Percentiles rank a stretch among this genome's conserved stretches.
These are phyloP conservation scores for Immersiella caudata DNA, from an alignment of 495 filamentous ascomycete genomes.

Conservation along the genomic window DNA sequence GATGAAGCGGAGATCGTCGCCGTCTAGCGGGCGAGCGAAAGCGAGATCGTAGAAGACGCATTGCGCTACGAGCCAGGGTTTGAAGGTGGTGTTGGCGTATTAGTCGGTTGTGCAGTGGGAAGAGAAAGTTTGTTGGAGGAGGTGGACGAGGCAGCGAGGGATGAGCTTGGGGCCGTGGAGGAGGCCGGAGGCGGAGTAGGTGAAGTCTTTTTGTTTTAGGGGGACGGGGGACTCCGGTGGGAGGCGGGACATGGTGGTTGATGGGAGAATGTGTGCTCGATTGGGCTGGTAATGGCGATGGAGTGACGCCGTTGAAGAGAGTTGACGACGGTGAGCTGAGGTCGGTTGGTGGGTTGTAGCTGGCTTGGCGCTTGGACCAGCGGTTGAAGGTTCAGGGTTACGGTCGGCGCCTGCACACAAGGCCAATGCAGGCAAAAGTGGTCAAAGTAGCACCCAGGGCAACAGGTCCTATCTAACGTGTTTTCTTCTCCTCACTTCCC, in stretches of 20 bases:
- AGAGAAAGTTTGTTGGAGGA: not conserved
- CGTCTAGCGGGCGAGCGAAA: not conserved
- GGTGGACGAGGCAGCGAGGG: not conserved
- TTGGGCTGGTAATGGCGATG: no score
- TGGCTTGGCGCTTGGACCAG: not conserved
- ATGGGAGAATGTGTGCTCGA: no score
- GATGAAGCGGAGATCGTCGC: not conserved
- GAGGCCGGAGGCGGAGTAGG: not conserved
- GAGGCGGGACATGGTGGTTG: not conserved
- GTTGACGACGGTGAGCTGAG: not conserved
- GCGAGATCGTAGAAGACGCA: not conserved
- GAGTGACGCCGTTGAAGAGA: no score
- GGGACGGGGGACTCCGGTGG: not conserved
- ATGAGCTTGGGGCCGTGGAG: slow-evolving; percentile 3
- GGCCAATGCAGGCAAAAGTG: no score
- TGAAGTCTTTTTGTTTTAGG: not conserved
- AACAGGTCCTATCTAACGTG: no score
- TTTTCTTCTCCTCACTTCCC: no score
- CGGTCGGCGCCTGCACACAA: no score
- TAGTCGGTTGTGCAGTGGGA: not conserved
- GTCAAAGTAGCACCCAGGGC: no score
- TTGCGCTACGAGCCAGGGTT: slow-evolving; percentile 8
- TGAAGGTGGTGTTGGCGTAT: not conserved
- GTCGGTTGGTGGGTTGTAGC: not conserved
- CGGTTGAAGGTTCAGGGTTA: no score